A percentile compares a stretch with the other conserved stretches of the same genome.
These are phyloP conservation scores for Besnoitia besnoiti DNA, from an alignment of 169 alveolate genomes.

Conservation along the genomic window DNA sequence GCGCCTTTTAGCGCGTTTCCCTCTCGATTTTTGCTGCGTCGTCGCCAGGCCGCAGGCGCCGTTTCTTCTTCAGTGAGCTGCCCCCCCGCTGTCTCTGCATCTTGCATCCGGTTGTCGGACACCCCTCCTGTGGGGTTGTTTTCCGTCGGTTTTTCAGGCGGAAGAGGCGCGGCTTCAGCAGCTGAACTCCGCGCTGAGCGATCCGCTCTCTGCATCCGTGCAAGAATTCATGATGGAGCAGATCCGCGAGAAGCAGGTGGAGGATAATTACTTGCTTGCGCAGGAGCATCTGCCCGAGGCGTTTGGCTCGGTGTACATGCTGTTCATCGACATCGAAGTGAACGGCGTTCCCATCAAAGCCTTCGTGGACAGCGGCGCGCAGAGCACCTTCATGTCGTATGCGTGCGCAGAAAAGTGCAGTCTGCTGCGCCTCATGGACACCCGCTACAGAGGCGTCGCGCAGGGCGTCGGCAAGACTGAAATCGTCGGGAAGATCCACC, in stretches of 20 bases:
- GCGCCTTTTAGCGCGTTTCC: background rate
- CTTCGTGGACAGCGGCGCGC: constrained; percentile 97
- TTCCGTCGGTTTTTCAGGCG: constrained; percentile 12
- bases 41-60: background rate
- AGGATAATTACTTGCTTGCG: constrained; percentile 66
- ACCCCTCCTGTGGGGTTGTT: background rate
- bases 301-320: constrained; percentile 86
- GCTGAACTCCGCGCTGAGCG: constrained; percentile 23
- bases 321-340: constrained; percentile 89
- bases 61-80: background rate
- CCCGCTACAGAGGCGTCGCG: constrained; percentile 93
- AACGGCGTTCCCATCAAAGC: constrained; percentile 91
- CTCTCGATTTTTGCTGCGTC: background rate
- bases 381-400: constrained; percentile 92
- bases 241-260: constrained; percentile 55
- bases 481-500: constrained; percentile 94
- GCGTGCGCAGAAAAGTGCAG: constrained; percentile 91
- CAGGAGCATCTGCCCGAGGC: constrained; percentile 73
- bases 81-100: background rate
- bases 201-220: constrained; percentile 62
- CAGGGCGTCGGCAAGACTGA: constrained; percentile 93
- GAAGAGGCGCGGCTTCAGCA: constrained; percentile 11
- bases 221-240: constrained; percentile 54
- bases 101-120: background rate
- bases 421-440: constrained; percentile 90